These are phyloP conservation scores for Fusarium sterilihyphosum DNA, from an alignment of 2,329 filamentous ascomycete genomes.

Conservation along the genomic window DNA sequence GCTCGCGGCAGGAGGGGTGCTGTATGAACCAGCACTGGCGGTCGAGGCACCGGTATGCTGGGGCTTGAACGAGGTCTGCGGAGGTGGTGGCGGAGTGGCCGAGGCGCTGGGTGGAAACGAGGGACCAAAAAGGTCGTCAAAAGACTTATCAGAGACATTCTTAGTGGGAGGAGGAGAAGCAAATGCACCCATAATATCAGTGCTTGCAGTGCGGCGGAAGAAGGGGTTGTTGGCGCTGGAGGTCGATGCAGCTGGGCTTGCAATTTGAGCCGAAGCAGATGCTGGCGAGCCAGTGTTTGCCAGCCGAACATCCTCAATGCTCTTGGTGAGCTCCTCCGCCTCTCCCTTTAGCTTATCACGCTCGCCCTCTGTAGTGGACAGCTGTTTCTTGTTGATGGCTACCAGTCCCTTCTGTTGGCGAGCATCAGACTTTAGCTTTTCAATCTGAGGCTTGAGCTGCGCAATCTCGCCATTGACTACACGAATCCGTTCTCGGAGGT, in stretches of 20 bases:
- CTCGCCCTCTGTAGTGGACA: constrained; percentile 88
- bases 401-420: constrained; percentile 96
- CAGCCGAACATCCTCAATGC: constrained; percentile 67
- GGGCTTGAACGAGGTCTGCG: constrained; percentile 55
- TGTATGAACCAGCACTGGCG: constrained; percentile 61
- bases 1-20: constrained; percentile 64
- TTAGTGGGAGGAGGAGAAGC: constrained; percentile 56
- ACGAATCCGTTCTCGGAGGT: constrained; percentile 87
- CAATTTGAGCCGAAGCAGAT: constrained; percentile 60
- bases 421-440: constrained; percentile 91
- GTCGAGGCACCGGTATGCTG: constrained; percentile 68
- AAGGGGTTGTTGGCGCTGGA: constrained; percentile 92
- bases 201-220: constrained; percentile 77
- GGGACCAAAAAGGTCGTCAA: constrained; percentile 88
- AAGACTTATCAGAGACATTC: constrained; percentile 71
- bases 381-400: constrained; percentile 98
- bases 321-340: constrained; percentile 73
- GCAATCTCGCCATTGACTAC: constrained; percentile 83
- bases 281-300: constrained; percentile 62
- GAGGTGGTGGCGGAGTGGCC: constrained; percentile 56
- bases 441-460: constrained; percentile 87
- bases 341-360: constrained; percentile 88
- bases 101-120: constrained; percentile 62
- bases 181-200: constrained; percentile 67
- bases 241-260: constrained; percentile 75